Base-by-base conservation (phyloP, 2,329 filamentous ascomycete genomes). In the Torrubiella hemipterigena region DNA sequence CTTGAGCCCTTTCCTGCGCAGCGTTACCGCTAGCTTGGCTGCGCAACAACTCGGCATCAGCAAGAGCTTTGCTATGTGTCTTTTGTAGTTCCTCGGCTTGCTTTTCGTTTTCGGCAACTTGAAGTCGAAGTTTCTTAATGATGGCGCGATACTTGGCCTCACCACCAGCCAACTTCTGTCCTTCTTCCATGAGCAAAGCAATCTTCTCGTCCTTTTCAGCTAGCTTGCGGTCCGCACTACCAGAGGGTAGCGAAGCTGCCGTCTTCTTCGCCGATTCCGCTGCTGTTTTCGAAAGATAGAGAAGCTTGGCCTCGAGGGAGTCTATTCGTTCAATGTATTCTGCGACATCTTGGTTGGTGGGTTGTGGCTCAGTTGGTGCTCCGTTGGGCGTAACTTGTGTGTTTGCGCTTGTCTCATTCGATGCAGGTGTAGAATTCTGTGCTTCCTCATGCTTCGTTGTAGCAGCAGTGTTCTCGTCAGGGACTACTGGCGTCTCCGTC, bases 151-250 rank as follows among this genome's bases (percentile, higher is more conserved):
- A 78, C 47, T 86, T 85, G 54, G 95, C 73, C 51, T 98, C 91
- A 1, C 73, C 81, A 44, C 80, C 82, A 2, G 85, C 87, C 7
- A 96, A 66, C 42, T 81, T 86, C 45, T 91, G 82, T 1, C 93
- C 91, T 59, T 98, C 91, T 44, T 93, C 80, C 66, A 98, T 81
- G 10, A 98, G 62, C 28, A 87, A 61, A 3, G 87, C 84, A 45
- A 96, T 93, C 50, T 83, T 83, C 44, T 89, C 78, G 45, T 96
- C 87, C 49, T 86, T 93, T 46, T 93, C 86, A 2, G 84, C 81
- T 11, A 96, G 54, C 48, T 82, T 86, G 51, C 79, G 83, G 41
- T 93, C 82, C 2, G 65, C 35, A 34, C 77, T 82, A 6, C 80
- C 80, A 0, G 71, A 50, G 3, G 70, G 60, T 1, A 80, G 74